Percentiles rank a stretch among this genome's conserved stretches.
These are phyloP conservation scores for Boehmeria nivea DNA, from an alignment of 306 rosid genomes.

Conservation along the genomic window DNA sequence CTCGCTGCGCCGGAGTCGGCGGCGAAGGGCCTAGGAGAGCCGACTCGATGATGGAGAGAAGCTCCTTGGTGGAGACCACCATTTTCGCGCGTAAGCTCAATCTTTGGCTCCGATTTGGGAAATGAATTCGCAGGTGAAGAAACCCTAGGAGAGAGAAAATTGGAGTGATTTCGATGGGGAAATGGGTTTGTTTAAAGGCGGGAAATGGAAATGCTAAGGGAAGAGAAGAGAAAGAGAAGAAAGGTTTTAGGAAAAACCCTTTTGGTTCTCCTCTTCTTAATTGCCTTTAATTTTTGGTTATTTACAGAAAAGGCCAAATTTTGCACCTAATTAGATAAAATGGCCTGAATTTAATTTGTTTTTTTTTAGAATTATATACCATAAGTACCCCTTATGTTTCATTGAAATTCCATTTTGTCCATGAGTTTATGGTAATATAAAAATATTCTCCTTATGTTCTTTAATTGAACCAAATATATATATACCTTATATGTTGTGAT, in stretches of 20 bases:
- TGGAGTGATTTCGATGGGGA: neutral
- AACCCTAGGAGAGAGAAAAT: conserved; percentile 22
- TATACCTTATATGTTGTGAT: too few species aligned
- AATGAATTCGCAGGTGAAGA: conserved; percentile 16
- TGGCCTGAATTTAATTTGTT: neutral
- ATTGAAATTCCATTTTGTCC: too few species aligned
- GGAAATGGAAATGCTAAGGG: conserved; percentile 20
- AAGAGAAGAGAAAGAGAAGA: neutral
- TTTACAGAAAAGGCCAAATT: too few species aligned
- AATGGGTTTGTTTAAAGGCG: conserved; percentile 24
- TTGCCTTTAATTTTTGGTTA: neutral
- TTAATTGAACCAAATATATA: too few species aligned
- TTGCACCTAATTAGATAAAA: too few species aligned
- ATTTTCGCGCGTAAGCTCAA: too few species aligned
- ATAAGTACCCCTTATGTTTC: too few species aligned
- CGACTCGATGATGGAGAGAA: conserved; percentile 57
- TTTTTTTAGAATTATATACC: too few species aligned
- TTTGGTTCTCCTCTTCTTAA: neutral
- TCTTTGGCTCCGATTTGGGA: conserved; percentile 15
- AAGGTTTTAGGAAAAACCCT: conserved; percentile 24
- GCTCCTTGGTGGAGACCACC: conserved; percentile 74
- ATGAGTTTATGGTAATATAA: too few species aligned
- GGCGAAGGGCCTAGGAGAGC: conserved; percentile 69
- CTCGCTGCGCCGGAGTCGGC: conserved; percentile 59
- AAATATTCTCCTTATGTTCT: too few species aligned